Conservation (phyloP, 228 moss, liverwort and hornwort genomes). For the Sphagnum magellanicum region DNA sequence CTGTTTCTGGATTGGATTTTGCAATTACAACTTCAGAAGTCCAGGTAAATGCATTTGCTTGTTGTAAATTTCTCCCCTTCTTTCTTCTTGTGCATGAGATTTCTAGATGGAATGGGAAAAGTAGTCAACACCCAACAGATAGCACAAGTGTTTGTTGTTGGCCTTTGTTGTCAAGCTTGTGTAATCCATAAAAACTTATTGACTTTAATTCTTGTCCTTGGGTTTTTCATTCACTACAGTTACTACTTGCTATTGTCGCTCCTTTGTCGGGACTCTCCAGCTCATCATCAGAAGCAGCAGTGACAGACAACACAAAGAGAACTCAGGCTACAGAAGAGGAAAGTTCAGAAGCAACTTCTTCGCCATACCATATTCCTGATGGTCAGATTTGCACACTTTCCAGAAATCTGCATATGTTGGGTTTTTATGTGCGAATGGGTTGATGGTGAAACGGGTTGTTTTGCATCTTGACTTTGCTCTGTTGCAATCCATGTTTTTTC, state of each 20-base stretch:
- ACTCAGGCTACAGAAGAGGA: conserved; percentile 24
- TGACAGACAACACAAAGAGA: conserved; percentile 17
- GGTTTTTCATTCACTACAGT: conserved; percentile 9
- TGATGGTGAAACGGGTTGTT: no score
- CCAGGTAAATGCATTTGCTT: conserved; percentile 35
- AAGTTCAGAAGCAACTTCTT: conserved; percentile 15
- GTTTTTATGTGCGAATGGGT: no score
- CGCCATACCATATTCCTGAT: conserved; percentile 69
- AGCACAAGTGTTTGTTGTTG: no score
- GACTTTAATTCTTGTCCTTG: neutral
- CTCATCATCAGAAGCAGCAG: conserved; percentile 29
- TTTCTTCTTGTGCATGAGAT: neutral
- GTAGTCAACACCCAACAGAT: no score
- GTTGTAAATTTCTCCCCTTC: neutral
- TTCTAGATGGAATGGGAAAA: neutral
- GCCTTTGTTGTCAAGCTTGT: no score
- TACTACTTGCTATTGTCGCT: conserved; percentile 39
- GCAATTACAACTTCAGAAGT: conserved; percentile 93
- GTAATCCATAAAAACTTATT: neutral
- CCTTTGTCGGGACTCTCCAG: conserved; percentile 50
- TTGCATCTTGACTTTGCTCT: no score
- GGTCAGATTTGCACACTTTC: conserved; percentile 30
- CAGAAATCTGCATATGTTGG: neutral
- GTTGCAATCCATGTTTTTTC: conserved; percentile 9
- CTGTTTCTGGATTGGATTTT: conserved; percentile 68